These are phyloP conservation scores for Cryphonectria nitschkei DNA, from an alignment of 2,329 filamentous ascomycete genomes.

Conservation along the genomic window DNA sequence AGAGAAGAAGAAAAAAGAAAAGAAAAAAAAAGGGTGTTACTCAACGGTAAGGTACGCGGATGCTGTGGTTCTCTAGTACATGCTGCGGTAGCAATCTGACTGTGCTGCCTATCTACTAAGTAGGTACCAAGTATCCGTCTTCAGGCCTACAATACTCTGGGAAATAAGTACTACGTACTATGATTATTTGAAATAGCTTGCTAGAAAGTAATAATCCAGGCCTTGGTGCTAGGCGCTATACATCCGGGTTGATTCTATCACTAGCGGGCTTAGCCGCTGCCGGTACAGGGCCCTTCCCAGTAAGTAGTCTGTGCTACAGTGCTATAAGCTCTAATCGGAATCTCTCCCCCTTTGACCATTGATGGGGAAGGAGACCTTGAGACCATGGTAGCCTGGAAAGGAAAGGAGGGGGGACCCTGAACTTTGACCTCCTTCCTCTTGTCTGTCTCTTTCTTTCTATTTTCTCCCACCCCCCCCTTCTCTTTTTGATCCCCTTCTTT, in stretches of 20 bases:
- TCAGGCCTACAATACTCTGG: not conserved
- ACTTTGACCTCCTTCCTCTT: not conserved
- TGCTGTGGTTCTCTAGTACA: not conserved
- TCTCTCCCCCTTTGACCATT: slow-evolving; percentile 7
- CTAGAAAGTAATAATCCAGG: not conserved
- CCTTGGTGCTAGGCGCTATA: not conserved
- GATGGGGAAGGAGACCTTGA: not conserved
- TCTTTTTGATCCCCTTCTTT: not conserved
- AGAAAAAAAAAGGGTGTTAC: not conserved
- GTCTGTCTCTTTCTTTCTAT: not conserved
- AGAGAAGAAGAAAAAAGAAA: too few relatives aligned
- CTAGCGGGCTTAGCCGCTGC: slow-evolving; percentile 10
- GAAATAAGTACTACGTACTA: not conserved
- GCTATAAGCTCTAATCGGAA: slow-evolving; percentile 3
- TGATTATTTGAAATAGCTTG: not conserved
- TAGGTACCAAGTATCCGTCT: not conserved
- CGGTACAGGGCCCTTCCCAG: slow-evolving; percentile 9
- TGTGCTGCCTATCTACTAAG: not conserved
- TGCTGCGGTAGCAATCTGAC: not conserved
- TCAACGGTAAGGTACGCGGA: not conserved
- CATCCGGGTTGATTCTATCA: not conserved
- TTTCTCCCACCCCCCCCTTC: too few relatives aligned
- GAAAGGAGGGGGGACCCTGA: not conserved
- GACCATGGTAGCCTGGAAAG: not conserved
- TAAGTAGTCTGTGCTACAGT: not conserved